Evolutionary conservation across 164 flowering plant genomes (phyloP).

Genomic region (Malania oleifera): DNA sequence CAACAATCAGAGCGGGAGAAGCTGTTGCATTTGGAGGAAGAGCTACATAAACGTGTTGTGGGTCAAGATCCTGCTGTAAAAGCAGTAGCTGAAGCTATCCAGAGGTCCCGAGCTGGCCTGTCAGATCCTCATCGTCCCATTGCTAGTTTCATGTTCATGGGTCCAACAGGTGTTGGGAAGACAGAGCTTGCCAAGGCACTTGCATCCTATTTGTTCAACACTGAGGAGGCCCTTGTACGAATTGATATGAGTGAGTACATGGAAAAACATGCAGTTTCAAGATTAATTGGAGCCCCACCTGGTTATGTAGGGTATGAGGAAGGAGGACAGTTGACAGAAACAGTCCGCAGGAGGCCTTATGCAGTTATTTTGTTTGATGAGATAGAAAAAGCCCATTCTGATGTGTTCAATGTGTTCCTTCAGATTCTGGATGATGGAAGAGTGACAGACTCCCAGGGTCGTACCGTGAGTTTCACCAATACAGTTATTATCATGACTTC

Average conservation of each 20-base stretch:
- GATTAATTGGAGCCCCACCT: constrained; percentile 98
- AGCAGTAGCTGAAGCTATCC: constrained; percentile 94
- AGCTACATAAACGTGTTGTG: constrained; percentile 85
- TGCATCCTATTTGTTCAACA: constrained; percentile 86
- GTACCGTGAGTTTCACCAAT: constrained; percentile 92
- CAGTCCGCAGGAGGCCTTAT: constrained; percentile 89
- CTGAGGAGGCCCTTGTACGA: constrained; percentile 91
- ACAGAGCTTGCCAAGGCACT: constrained; percentile 96
- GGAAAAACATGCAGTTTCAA: constrained; percentile 95
- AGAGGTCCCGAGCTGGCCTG: constrained; percentile 93
- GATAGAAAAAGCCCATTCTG: constrained; percentile 94
- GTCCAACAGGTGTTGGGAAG: constrained; percentile 98
- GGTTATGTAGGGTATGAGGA: constrained; percentile 99
- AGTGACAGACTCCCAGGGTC: constrained; percentile 97
- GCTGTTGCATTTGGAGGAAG: constrained; percentile 79
- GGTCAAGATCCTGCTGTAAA: constrained; percentile 94
- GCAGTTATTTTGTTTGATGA: constrained; percentile 91
- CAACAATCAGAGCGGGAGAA: constrained; percentile 91
- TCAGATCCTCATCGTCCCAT: constrained; percentile 96
- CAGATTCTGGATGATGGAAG: constrained; percentile 97
- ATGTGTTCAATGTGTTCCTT: constrained; percentile 93
- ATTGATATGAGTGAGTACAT: constrained; percentile 99
- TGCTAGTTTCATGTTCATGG: constrained; percentile 99
- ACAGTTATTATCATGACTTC: constrained; percentile 96
- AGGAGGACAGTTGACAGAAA: constrained; percentile 96